Evolutionary conservation across 148 eudicot species (phyloP), one percentile per base, ranked within the genome.

Genomic region (Rhododendron vialii): DNA sequence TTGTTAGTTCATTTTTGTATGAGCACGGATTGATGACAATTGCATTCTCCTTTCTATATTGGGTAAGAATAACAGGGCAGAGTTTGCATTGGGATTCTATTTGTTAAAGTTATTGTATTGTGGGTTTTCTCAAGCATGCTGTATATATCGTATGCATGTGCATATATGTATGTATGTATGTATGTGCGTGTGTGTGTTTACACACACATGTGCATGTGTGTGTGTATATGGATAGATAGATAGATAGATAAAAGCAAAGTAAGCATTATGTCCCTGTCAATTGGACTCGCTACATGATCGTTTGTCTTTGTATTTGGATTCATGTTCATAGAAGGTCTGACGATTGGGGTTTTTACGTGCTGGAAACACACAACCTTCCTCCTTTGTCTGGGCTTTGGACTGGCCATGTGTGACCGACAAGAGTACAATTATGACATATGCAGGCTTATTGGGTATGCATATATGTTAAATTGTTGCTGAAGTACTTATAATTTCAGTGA

Each of bases 401-500:
- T n/a, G 30, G 10, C 73, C 73, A 57, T 71, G 17, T 71, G 75
- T 71, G 36, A 30, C 17, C 3, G 20, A 71, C 14, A 71, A 30
- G 76, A 30, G 38, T 71, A 26, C 74, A 12, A 71, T 28, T 30
- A 30, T 71, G 76, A 30, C 18, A 71, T 38, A 28, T 71, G 35
- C 75, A 69, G 75, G 4, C 75, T 38, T 71, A 69, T 38, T 28
- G 36, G 75, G 75, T 28, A 63, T 28, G 18, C 75, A 30, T 69
- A 69, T 9, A 28, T 13, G 18, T 71, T 71, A 59, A 38, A 22
- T 65, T 83, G 38, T 53, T 57, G 43, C 78, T 91, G 84, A 93
- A 59, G 76, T 86, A 24, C 84, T 17, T 84, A 30, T 80, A 89
- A 84, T 88, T 71, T 71, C 36, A 28, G 35, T 30, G 76, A n/a